Evolutionary conservation across 1,139 yeast genomes (phyloP).

Genomic region (Blastobotrys niveus): DNA sequence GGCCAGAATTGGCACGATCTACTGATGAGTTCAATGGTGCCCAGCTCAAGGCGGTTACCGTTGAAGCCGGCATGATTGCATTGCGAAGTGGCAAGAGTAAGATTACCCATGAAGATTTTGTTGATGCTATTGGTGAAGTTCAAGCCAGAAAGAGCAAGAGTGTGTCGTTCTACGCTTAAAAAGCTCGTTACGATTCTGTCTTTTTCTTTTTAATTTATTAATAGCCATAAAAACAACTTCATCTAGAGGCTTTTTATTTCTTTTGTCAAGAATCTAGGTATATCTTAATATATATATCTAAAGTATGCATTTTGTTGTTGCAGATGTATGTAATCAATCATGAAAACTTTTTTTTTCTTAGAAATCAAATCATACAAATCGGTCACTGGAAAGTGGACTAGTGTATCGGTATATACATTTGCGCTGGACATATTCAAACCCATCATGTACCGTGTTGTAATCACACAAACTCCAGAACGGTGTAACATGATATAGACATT

Average conservation of each 20-base stretch:
- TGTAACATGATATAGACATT: too few relatives aligned
- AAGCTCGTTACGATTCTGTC: background rate
- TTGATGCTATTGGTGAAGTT: slow-evolving; percentile 96
- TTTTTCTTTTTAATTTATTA: background rate
- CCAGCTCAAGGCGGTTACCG: slow-evolving; percentile 95
- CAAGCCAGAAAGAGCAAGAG: slow-evolving; percentile 95
- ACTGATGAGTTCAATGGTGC: slow-evolving; percentile 99
- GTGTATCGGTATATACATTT: slow-evolving; percentile 1
- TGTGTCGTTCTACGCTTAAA: slow-evolving; percentile 87
- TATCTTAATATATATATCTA: too few relatives aligned
- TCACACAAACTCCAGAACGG: too few relatives aligned
- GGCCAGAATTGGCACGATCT: slow-evolving; percentile 97
- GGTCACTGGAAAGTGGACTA: too few relatives aligned
- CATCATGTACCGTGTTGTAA: background rate
- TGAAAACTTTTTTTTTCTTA: too few relatives aligned
- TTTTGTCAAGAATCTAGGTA: too few relatives aligned
- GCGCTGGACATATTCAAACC: slow-evolving; percentile 4
- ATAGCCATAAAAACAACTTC: background rate
- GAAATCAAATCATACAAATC: too few relatives aligned
- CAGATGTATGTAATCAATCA: too few relatives aligned
- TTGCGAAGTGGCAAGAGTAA: slow-evolving; percentile 87
- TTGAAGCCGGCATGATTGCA: slow-evolving; percentile 99
- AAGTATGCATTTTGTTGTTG: too few relatives aligned
- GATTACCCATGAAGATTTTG: slow-evolving; percentile 95
- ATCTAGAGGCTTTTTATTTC: background rate